These are phyloP conservation scores for Wickerhamiella azyma DNA, from an alignment of 805 yeast species.

Conservation along the genomic window DNA sequence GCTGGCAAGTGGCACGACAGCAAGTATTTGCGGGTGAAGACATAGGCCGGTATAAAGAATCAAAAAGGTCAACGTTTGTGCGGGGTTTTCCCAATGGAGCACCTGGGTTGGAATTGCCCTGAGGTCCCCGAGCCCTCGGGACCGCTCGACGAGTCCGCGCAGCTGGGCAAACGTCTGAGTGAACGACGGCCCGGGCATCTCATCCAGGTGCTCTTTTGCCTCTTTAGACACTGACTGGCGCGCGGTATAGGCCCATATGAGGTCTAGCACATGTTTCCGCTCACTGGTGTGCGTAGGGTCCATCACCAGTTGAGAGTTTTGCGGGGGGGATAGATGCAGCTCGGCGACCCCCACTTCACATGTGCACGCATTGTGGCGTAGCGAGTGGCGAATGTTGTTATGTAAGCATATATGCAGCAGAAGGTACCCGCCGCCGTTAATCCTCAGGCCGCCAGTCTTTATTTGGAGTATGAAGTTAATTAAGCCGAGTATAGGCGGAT, in stretches of 20 bases:
- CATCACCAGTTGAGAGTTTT: no score
- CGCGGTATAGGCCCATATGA: constrained; percentile 5
- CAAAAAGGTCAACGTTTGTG: constrained; percentile 48
- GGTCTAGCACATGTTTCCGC: constrained; percentile 7
- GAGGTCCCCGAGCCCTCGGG: constrained; percentile 42
- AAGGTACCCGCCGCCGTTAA: no score
- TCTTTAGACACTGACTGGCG: constrained; percentile 3
- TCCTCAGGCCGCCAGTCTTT: no score
- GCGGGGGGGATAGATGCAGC: no score
- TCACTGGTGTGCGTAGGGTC: not conserved
- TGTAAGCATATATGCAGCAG: no score
- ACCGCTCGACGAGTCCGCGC: constrained; percentile 38
- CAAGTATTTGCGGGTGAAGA: constrained; percentile 53
- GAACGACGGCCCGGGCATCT: constrained; percentile 44
- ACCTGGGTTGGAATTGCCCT: constrained; percentile 50
- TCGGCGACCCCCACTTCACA: no score
- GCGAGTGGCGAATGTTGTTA: no score
- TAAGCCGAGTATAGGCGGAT: no score
- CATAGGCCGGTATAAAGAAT: constrained; percentile 53
- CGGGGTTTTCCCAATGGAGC: constrained; percentile 63
- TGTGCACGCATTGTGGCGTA: no score
- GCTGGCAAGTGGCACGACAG: constrained; percentile 47
- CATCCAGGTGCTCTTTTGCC: constrained; percentile 28
- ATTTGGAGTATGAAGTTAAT: no score
- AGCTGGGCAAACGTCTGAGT: constrained; percentile 43